Conservation (phyloP, 306 rosid genomes). For the Bauhinia variegata region DNA sequence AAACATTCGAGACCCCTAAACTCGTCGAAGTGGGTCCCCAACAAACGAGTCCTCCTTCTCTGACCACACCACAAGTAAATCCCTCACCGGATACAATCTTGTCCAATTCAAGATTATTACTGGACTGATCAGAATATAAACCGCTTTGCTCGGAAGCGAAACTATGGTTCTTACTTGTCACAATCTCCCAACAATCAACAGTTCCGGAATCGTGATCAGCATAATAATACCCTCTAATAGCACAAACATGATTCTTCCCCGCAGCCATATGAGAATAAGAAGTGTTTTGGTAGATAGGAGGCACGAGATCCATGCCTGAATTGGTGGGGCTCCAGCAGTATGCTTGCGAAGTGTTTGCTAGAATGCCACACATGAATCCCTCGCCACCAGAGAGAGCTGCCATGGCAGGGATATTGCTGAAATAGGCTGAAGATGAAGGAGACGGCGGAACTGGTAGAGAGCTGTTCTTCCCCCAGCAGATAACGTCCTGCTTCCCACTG, state of each 20-base stretch:
- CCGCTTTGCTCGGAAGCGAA: constrained; percentile 49
- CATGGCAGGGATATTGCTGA: constrained; percentile 63
- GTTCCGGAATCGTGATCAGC: constrained; percentile 62
- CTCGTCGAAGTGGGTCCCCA: constrained; percentile 75
- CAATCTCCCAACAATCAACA: constrained; percentile 83
- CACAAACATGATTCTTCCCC: constrained; percentile 79
- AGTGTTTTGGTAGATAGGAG: constrained; percentile 49
- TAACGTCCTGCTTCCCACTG: constrained; percentile 76
- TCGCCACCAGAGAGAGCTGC: constrained; percentile 89
- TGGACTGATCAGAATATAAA: constrained; percentile 51
- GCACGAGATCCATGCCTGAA: constrained; percentile 67
- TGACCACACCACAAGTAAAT: constrained; percentile 67
- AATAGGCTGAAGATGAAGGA: constrained; percentile 34
- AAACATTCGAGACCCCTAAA: constrained; percentile 49
- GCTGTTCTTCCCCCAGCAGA: constrained; percentile 80
- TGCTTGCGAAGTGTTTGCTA: constrained; percentile 71
- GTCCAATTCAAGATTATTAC: constrained; percentile 46
- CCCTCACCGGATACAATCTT: constrained; percentile 80
- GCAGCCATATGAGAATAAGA: constrained; percentile 78
- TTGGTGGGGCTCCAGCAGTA: constrained; percentile 65
- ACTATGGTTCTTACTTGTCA: constrained; percentile 37
- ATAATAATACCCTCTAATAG: constrained; percentile 76
- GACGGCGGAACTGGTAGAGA: constrained; percentile 44
- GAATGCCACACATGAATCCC: constrained; percentile 79
- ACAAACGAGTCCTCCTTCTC: constrained; percentile 74